A percentile compares a stretch with the other conserved stretches of the same genome.
Evolutionary conservation across 2,329 filamentous ascomycete genomes (phyloP).

Genomic region (Fusarium hainanense): DNA sequence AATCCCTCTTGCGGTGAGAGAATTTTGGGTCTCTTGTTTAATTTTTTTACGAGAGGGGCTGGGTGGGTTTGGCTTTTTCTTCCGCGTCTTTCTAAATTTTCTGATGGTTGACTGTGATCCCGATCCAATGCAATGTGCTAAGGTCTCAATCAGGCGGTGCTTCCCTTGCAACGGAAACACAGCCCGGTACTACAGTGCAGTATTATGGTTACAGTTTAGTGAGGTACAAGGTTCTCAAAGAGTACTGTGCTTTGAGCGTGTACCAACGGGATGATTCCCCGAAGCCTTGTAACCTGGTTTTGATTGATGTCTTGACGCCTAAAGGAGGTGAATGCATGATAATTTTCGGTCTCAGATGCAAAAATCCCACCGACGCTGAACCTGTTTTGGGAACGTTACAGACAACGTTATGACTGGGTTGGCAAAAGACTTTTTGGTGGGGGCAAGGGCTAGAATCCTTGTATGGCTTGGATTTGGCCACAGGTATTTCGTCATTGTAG

Average conservation of each 20-base stretch:
- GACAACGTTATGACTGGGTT: slow-evolving; percentile 12
- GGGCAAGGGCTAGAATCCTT: slow-evolving; percentile 40
- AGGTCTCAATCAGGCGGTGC: slow-evolving; percentile 39
- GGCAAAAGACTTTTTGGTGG: slow-evolving; percentile 30
- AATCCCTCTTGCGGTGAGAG: slow-evolving; percentile 39
- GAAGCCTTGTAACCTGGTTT: slow-evolving; percentile 2
- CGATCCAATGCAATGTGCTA: slow-evolving; percentile 37
- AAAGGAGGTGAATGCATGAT: slow-evolving; percentile 17
- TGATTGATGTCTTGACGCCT: slow-evolving; percentile 14
- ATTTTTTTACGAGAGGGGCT: slow-evolving; percentile 1
- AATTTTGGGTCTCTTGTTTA: slow-evolving; percentile 35
- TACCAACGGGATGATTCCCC: slow-evolving; percentile 7
- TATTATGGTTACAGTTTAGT: slow-evolving; percentile 8
- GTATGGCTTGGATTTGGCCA: slow-evolving; percentile 15
- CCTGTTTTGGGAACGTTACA: slow-evolving; percentile 17
- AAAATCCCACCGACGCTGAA: slow-evolving; percentile 31
- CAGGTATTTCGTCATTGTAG: slow-evolving; percentile 43
- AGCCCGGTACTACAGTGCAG: background rate
- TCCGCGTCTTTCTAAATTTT: background rate
- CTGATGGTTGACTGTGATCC: slow-evolving; percentile 11
- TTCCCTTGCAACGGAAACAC: background rate
- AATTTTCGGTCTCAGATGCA: slow-evolving; percentile 12
- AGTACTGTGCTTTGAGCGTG: background rate
- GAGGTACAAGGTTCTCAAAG: slow-evolving; percentile 11
- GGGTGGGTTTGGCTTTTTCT: slow-evolving; percentile 9